Base-by-base conservation (phyloP, 164 flowering plant genomes). In the Vitis riparia region DNA sequence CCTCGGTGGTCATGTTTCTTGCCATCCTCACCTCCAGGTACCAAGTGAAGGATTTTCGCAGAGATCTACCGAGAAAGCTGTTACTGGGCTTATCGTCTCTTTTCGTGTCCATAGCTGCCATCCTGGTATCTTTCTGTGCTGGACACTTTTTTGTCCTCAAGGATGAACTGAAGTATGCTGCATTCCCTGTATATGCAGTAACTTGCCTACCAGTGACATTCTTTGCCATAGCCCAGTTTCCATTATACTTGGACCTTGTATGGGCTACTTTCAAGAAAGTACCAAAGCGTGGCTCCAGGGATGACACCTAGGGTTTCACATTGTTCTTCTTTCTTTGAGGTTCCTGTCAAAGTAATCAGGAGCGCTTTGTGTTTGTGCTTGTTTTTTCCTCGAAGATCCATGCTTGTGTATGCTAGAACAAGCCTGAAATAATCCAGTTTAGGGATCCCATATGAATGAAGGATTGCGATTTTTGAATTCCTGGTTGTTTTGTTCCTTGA, bases 161-260 rank as follows among this genome's bases (percentile, higher is more conserved):
- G 10, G 77, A 70, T 27, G 53, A 73, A n/a, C 13, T 76, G 19
- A 76, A 61, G 37, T 59, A 52, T 11, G 65, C 73, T 0, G 70
- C 68, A 2, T 59, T 51, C n/a, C 79, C 79, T 0, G 53, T 79
- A 0, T 73, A 73, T 57, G 70, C 65, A 13, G 70, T 65, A 53
- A 70, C 82, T 0, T 73, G 77, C 65, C 23, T 79, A 13, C 77
- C 79, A 0, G 67, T 73, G 12, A 63, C 75, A 0, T 17, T 77
- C 2, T 79, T 75, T 27, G 75, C 75, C 8, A n/a, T 71, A 0
- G 70, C 71, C 0, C 79, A 76, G 49, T 71, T 76, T 52, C 79
- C 79, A 0, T 59, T 79, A 3, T 79, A 76, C 37, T 50, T 79
- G 51, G 79, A 79, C 68, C 70, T 79, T 19, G 7, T 74, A 6